Evolutionary conservation across 768 basidiomycete genomes (phyloP), one percentile per base, ranked within the genome.

Genomic region (Boletus coccyginus): DNA sequence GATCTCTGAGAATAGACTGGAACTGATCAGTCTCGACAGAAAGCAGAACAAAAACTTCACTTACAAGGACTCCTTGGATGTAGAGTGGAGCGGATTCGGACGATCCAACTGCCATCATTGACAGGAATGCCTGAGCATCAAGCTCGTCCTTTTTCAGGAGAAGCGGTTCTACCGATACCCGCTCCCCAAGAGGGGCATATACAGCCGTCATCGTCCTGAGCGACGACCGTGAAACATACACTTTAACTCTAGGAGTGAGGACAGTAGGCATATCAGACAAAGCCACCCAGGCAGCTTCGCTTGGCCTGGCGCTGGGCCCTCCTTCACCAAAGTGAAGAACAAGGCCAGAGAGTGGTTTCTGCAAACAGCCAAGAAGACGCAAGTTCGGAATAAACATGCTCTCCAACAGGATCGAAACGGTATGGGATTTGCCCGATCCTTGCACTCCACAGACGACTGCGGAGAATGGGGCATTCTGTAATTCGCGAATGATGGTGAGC

Each of bases 361-460:
- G 66, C 9, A 86, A 67, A 0, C 65, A 67, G 0, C 89, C 88
- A 17, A 83, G 79, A 0, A 76, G 60, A 3, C 75, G 62, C 53
- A 78, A 77, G 14, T 74, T 70, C 0, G 84, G 60, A n/a, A 90
- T 79, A 9, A 90, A 73, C 83, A 89, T 86, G 56, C 76, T 85
- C 65, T 90, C 89, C 0, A 90, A 64, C 7, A 90, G 73, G 0
- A 85, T 80, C 0, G 87, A 83, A 2, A 88, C 81, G 0, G 86
- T 88, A 49, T 90, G 88, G 0, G 86, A 88, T 62, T 90, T 90
- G 10, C 88, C 88, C 0, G 87, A 85, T 1, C 88, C 87, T 73
- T 90, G 88, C 0, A 88, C 87, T 0, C 88, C 88, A 50, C 88
- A 90, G 3, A 90, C 79, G n/a, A 90, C 63, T 0, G 87, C 84